Evolutionary conservation across 2,329 filamentous ascomycete species (phyloP), one percentile per base, ranked within the genome.

Genomic region (Aspergillus amoenus): DNA sequence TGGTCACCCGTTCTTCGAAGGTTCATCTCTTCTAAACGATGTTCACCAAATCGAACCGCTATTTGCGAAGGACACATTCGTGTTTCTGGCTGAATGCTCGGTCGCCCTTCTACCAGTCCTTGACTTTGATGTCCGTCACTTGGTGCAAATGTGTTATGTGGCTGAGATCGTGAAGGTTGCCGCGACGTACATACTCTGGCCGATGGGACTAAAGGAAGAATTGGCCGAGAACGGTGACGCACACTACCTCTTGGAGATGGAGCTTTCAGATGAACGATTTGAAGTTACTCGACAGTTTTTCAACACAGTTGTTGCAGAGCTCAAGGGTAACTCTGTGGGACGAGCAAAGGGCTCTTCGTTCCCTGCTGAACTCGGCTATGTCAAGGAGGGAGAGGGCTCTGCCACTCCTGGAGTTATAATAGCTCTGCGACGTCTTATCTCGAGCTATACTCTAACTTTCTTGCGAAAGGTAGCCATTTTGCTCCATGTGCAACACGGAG

Each of bases 141-240:
- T 97, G 51, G 76, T 97, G 49, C 87, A 89, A 39, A 79, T 97
- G 45, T 97, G 92, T 76, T 97, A 96, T 70, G 82, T 96, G 55
- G 91, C 91, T 3, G 94, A 99, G 74, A 86, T 99, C 56, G 86
- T 95, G 58, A 95, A 96, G 75, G 87, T 92, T 5, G 82, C 91
- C 15, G 70, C 86, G 13, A 79, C 82, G 7, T 84, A 84, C 67
- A 74, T 77, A 39, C 64, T 76, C 21, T 73, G 73, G 58, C 72
- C 76, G 5, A 56, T 71, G 4, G 73, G 68, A 0, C 59, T 77
- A 47, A 72, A 71, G 57, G 69, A 72, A 49, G 72, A 73, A 52
- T 51, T 74, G 32, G 63, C 65, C 5, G 61, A 64, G 11, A 64
- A 72, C 24, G 67, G 65, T 15, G 69, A 71, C 43, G 67, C 65